Base-by-base conservation (phyloP, 2,329 filamentous ascomycete species). In the Aschersonia sp. region DNA sequence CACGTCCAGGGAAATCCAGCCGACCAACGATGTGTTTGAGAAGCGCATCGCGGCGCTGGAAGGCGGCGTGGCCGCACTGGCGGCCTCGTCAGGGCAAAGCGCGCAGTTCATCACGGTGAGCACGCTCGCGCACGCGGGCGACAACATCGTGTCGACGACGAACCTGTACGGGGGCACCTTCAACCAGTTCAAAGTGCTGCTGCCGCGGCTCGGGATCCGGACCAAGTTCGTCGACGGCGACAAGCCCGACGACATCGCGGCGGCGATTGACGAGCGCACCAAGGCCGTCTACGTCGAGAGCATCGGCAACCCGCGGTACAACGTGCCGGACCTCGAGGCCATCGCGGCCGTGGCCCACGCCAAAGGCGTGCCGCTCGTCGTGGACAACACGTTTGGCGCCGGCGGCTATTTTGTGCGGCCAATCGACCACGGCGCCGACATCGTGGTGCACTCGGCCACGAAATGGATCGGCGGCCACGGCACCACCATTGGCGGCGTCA, bases 381-480 rank as follows among this genome's bases (percentile, higher is more conserved):
- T 90, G 45, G 89, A 95, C 69, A 95, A 95, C 72, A 95, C 89
- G 7, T 95, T 95, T 58, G 90, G 89, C 44, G 89, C 89, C 10
- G 89, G 89, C 50, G 89, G 90, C 45, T 95, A 86, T 73, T 94
- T 87, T 63, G 72, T 83, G 55, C 80, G 84, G 6, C 89, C 89
- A 41, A 90, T 95, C 57, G 82, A 89, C 30, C 84, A 94, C 64
- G 89, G 89, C 48, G 89, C 86, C 53, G 89, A 95, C 61, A 95
- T 95, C 51, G 83, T 95, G 46, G 86, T 95, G 30, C 88, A 95
- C 73, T 92, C 85, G 40, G 88, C 88, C 9, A 95, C 89, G 49
- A 95, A 95, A 67, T 95, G 89, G 89, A 95, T 97, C 52, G 89
- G 89, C 49, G 89, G 89, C 41, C 90, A 97, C 65, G 90, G 89